Percentiles rank a stretch among this genome's conserved stretches.
Conservation (phyloP, 1,139 yeast species). For the Trichomonascaceae sp. region DNA sequence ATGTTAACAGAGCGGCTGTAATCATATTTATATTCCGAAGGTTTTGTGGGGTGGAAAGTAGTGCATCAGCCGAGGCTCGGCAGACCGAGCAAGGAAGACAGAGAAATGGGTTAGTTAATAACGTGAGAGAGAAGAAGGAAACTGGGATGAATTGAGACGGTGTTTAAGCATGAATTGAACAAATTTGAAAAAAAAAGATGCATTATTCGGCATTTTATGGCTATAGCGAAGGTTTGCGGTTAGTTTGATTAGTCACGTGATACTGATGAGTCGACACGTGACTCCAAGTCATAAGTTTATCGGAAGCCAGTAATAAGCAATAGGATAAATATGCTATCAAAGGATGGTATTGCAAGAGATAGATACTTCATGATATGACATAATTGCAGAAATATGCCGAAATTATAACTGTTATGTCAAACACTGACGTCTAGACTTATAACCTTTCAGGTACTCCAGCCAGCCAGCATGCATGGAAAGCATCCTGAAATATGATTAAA, state of each 20-base stretch:
- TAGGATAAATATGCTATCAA: no score
- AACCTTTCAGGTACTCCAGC: no score
- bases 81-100: not conserved
- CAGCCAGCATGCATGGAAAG: no score
- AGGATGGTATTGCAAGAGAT: no score
- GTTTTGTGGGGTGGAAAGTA: constrained; percentile 5
- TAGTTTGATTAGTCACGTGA: not conserved
- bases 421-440: no score
- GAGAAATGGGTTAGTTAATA: not conserved
- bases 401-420: no score
- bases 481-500: no score
- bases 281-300: not conserved
- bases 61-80: constrained; percentile 7
- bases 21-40: not conserved
- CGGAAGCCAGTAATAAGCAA: not conserved
- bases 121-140: not conserved
- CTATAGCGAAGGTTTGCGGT: not conserved
- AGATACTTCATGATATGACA: no score
- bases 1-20: constrained; percentile 1
- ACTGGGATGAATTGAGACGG: no score
- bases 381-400: no score
- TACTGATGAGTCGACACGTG: not conserved
- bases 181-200: no score
- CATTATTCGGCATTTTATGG: not conserved
- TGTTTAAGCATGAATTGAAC: not conserved